phyloP scores from a whole-genome alignment of 177 flowering plant genomes.

The Vitis hybrid region DNA sequence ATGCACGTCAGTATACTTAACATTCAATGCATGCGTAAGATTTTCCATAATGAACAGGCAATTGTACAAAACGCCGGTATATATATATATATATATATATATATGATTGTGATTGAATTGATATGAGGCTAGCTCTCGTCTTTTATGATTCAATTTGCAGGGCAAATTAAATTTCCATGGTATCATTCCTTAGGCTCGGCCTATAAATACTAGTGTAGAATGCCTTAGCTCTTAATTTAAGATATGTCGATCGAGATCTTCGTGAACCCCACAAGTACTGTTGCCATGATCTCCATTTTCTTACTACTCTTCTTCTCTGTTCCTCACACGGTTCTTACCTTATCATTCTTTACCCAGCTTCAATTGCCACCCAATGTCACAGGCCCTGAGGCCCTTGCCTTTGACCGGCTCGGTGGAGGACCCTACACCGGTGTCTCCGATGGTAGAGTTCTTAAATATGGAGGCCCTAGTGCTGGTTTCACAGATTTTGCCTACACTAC shows the following conservation, averaged over 20 bases:
- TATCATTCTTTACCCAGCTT: slow-evolving; percentile 3
- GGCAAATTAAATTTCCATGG: too few species aligned
- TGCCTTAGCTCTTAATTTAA: too few species aligned
- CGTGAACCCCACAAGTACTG: not conserved
- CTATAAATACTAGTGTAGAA: not conserved
- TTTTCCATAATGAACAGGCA: too few species aligned
- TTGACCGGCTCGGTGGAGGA: slow-evolving; percentile 10
- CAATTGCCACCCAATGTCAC: not conserved
- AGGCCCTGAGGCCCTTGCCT: slow-evolving; percentile 22
- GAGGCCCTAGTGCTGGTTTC: slow-evolving; percentile 10
- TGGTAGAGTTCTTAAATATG: slow-evolving; percentile 22
- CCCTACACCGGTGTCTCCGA: slow-evolving; percentile 18
- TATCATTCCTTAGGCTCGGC: not conserved
- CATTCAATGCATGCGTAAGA: too few species aligned
- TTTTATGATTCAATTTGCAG: too few species aligned
- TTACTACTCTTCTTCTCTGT: not conserved
- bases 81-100: too few species aligned
- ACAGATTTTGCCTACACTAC: slow-evolving; percentile 13
- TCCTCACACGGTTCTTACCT: not conserved
- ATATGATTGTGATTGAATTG: too few species aligned
- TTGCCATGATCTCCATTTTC: not conserved
- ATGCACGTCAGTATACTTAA: too few species aligned
- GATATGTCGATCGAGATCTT: not conserved
- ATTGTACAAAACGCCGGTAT: too few species aligned
- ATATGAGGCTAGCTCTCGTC: too few species aligned